phyloP scores from a whole-genome alignment of 441 rosid species.

The Populus hybrid region DNA sequence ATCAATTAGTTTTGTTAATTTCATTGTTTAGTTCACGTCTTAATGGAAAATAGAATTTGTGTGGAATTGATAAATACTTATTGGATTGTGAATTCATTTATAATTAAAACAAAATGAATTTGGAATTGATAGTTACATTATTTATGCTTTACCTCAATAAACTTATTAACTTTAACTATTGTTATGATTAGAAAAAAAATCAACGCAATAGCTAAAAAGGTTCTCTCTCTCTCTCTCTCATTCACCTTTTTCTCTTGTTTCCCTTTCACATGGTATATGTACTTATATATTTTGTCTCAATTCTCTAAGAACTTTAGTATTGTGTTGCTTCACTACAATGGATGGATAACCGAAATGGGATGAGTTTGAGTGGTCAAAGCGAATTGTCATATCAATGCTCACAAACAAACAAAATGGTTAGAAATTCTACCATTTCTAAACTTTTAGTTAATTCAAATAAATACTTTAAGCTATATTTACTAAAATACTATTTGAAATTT shows the following conservation, averaged over 20 bases:
- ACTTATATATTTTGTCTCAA: neutral
- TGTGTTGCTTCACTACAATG: neutral
- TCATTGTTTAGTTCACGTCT: too few species aligned
- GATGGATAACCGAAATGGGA: slow-evolving; percentile 1
- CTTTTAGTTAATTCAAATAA: neutral
- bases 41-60: too few species aligned
- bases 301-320: neutral
- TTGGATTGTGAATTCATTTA: too few species aligned
- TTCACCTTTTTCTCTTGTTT: neutral
- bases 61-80: too few species aligned
- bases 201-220: neutral
- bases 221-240: neutral
- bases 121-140: too few species aligned
- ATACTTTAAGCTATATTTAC: neutral
- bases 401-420: slow-evolving; percentile 1
- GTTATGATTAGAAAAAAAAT: neutral
- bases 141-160: too few species aligned
- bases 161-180: too few species aligned
- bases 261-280: neutral
- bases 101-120: too few species aligned
- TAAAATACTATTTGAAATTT: neutral
- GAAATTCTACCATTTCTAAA: neutral
- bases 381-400: neutral
- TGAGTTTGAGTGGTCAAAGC: slow-evolving; percentile 6
- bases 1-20: too few species aligned